Percentiles rank a stretch among this genome's conserved stretches.
Evolutionary conservation across 2,329 filamentous ascomycete species (phyloP).

Genomic region (Trichoderma brevicompactum): DNA sequence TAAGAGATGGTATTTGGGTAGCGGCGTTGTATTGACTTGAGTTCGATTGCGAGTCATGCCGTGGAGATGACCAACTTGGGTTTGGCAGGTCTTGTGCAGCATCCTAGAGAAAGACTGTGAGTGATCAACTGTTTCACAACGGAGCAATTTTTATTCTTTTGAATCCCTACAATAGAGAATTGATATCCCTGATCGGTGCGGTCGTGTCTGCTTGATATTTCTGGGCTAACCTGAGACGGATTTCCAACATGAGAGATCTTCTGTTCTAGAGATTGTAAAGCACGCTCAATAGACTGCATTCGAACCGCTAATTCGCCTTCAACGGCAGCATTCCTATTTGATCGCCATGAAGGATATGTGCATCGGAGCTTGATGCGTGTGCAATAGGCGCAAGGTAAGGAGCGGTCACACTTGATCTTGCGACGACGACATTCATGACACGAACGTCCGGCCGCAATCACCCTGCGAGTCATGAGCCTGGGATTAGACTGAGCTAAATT

Average conservation of each 20-base stretch:
- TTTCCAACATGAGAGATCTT: background rate
- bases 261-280: constrained; percentile 11
- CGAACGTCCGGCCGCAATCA: constrained; percentile 26
- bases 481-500: background rate
- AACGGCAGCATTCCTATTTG: background rate
- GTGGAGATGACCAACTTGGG: background rate
- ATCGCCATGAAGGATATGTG: constrained; percentile 26
- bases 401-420: constrained; percentile 32
- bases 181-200: background rate
- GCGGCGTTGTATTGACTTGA: background rate
- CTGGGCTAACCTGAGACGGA: background rate
- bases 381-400: constrained; percentile 30
- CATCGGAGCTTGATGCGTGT: constrained; percentile 28
- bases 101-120: background rate
- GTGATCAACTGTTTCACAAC: background rate
- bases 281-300: background rate
- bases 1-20: background rate
- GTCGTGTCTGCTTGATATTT: background rate
- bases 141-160: background rate
- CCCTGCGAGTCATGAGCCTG: constrained; percentile 24
- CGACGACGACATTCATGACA: constrained; percentile 32
- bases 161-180: background rate
- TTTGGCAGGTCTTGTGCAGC: background rate
- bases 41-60: background rate
- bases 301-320: background rate